A percentile compares a stretch with the other conserved stretches of the same genome.
Evolutionary conservation across 805 yeast genomes (phyloP).

Genomic region (Tetrapisispora fleetii): DNA sequence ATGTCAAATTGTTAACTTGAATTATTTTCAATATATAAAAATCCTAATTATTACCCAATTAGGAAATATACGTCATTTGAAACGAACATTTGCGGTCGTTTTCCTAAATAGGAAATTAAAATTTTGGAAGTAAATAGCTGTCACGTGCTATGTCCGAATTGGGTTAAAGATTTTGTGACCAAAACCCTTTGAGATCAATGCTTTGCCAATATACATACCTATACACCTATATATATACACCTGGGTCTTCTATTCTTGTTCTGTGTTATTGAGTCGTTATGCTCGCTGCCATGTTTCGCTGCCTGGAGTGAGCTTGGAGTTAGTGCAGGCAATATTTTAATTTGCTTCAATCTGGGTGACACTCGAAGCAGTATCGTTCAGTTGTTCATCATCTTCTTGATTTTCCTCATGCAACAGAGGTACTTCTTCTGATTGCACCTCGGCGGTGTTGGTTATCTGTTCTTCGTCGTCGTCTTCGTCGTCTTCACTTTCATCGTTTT

Average conservation of each 20-base stretch:
- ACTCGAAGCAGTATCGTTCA: too few species aligned
- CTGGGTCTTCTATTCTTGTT: too few species aligned
- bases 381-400: background rate
- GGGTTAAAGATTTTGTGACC: too few species aligned
- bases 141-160: background rate
- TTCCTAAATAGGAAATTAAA: background rate
- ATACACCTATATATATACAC: too few species aligned
- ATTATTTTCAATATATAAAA: background rate
- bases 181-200: too few species aligned
- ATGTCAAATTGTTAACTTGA: background rate
- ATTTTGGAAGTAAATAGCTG: background rate
- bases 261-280: too few species aligned
- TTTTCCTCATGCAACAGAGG: background rate
- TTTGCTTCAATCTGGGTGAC: too few species aligned
- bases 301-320: too few species aligned
- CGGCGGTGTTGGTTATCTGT: background rate
- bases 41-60: background rate
- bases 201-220: too few species aligned
- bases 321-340: too few species aligned
- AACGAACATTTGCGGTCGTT: background rate
- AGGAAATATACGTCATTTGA: background rate
- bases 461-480: background rate
- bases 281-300: too few species aligned
- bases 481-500: background rate
- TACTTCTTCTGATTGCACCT: background rate